A percentile compares a stretch with the other conserved stretches of the same genome.
Evolutionary conservation across 139 green algal genomes (phyloP).

Genomic region (Chlamydomonas urium): DNA sequence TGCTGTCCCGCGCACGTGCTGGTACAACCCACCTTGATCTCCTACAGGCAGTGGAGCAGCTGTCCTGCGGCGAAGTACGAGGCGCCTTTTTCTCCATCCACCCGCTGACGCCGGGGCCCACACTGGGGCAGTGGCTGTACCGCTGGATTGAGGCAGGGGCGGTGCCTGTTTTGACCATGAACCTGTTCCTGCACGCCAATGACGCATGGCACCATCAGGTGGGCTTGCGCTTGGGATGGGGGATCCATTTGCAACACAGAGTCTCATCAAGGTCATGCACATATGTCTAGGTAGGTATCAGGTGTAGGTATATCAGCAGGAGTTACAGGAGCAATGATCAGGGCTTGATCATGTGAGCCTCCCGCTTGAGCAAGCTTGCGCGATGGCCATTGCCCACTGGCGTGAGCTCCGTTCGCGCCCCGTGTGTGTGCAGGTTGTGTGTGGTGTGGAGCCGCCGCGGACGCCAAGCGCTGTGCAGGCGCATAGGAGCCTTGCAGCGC

Average conservation of each 20-base stretch:
- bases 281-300: background rate
- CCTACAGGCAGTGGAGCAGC: background rate
- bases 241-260: background rate
- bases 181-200: constrained; percentile 9
- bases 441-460: background rate
- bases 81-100: background rate
- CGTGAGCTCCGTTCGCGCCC: too few species aligned
- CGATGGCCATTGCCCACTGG: background rate
- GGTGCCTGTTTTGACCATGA: constrained; percentile 6
- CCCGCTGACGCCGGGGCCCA: background rate
- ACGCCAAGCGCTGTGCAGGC: too few species aligned
- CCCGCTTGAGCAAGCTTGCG: background rate
- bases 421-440: background rate
- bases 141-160: background rate
- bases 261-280: background rate
- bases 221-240: background rate
- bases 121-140: background rate
- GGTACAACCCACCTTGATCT: constrained; percentile 5
- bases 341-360: too few species aligned
- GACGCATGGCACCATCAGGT: constrained; percentile 10
- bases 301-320: too few species aligned
- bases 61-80: background rate
- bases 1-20: background rate
- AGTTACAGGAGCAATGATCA: too few species aligned
- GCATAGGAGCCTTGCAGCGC: too few species aligned